These are phyloP conservation scores for Agastache rugosa DNA, from an alignment of 257 asterid genomes.

Conservation along the genomic window DNA sequence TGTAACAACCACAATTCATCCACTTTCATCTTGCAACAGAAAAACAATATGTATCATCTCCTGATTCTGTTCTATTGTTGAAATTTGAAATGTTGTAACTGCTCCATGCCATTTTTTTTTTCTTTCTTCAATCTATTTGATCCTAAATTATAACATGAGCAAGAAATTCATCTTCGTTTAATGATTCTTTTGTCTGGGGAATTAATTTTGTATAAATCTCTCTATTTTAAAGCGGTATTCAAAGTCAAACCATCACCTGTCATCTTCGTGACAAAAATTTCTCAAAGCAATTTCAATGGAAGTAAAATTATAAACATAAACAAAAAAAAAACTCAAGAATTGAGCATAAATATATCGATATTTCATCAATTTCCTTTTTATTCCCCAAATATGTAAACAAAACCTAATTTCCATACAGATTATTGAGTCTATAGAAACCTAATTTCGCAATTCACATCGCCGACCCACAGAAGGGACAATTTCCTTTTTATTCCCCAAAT, in stretches of 20 bases:
- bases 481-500: not conserved
- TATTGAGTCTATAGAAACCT: not conserved
- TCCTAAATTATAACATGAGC: not conserved
- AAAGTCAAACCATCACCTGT: too few relatives aligned
- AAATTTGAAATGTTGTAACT: not conserved
- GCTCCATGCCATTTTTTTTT: not conserved
- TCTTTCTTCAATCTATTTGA: not conserved
- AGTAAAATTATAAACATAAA: not conserved
- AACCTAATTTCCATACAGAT: not conserved
- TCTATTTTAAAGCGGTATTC: not conserved
- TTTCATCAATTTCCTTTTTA: not conserved
- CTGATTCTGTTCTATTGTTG: not conserved
- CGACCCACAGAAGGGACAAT: constrained; percentile 76
- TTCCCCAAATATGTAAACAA: not conserved
- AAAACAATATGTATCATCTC: not conserved
- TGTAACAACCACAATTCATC: not conserved
- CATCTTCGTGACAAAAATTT: too few relatives aligned
- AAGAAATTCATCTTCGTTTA: not conserved
- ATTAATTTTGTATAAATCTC: not conserved
- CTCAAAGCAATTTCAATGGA: not conserved
- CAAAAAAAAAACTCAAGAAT: not conserved
- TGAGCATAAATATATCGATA: not conserved
- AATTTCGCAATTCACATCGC: constrained; percentile 38
- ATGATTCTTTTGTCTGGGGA: not conserved
- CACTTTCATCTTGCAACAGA: not conserved